Percentiles rank a stretch among this genome's conserved stretches.
These are phyloP conservation scores for Sorghum bicolor DNA, from an alignment of 176 grass and related monocot genomes.

Conservation along the genomic window DNA sequence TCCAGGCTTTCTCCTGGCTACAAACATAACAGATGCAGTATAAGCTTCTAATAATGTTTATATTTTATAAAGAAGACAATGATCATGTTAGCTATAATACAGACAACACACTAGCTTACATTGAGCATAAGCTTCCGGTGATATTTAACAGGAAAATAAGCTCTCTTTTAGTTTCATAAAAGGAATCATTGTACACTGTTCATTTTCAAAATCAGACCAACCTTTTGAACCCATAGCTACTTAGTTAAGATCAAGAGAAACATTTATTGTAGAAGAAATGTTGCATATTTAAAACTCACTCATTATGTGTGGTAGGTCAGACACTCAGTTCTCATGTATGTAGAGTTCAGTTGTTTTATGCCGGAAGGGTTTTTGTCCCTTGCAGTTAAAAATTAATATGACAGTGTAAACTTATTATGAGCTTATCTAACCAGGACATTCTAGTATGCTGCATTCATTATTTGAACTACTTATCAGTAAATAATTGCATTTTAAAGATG, in stretches of 20 bases:
- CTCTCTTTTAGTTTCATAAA: background rate
- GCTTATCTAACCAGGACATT: background rate
- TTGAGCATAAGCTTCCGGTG: background rate
- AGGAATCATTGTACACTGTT: background rate
- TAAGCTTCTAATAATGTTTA: constrained; percentile 7
- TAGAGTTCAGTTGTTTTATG: background rate
- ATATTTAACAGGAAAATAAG: background rate
- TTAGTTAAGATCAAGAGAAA: background rate
- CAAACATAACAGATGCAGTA: constrained; percentile 27
- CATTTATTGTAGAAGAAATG: background rate
- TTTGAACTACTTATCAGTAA: background rate
- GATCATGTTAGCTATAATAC: background rate
- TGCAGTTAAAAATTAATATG: background rate
- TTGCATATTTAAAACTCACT: background rate
- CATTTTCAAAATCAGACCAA: background rate
- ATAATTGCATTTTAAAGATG: background rate
- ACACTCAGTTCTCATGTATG: background rate
- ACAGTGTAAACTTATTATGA: background rate
- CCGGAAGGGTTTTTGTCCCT: background rate
- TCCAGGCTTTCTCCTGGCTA: constrained; percentile 98
- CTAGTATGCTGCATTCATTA: background rate
- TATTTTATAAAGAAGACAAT: background rate
- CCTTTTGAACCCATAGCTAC: background rate
- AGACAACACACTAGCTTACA: background rate
- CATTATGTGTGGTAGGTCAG: background rate